Conservation (phyloP, 2,329 filamentous ascomycete genomes). For the Celoporthe dispersa region DNA sequence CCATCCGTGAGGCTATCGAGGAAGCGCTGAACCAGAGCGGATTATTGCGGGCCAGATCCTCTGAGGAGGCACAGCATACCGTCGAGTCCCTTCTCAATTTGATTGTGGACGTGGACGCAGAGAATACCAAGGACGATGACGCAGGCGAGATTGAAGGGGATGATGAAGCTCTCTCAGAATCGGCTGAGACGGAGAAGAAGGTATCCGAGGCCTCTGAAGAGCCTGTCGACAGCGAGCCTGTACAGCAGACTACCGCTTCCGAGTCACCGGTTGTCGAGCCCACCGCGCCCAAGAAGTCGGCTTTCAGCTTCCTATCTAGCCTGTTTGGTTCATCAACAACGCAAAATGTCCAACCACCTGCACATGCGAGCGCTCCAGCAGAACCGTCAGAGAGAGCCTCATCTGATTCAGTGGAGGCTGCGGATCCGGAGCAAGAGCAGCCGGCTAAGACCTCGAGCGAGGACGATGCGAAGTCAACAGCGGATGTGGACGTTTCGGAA, state of each 20-base stretch:
- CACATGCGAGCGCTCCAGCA: not conserved
- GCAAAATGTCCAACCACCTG: conserved; percentile 4
- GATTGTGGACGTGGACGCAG: conserved; percentile 37
- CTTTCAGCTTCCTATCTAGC: conserved; percentile 22
- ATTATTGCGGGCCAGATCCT: conserved; percentile 50
- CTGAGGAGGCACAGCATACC: conserved; percentile 52
- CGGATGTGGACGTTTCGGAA: not conserved
- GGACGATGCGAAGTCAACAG: not conserved
- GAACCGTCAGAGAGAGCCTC: not conserved
- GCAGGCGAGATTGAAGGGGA: conserved; percentile 31
- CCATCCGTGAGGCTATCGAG: conserved; percentile 58
- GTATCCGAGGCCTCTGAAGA: not conserved
- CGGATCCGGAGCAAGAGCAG: not conserved
- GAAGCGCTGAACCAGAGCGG: conserved; percentile 60
- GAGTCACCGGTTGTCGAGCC: not conserved
- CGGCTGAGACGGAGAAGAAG: conserved; percentile 24
- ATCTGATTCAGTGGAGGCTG: not conserved
- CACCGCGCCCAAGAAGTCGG: conserved; percentile 10
- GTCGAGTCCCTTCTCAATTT: conserved; percentile 56
- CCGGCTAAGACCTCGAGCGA: not conserved
- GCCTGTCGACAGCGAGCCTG: not conserved
- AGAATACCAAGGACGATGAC: conserved; percentile 24
- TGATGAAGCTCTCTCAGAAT: not conserved
- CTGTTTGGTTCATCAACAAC: conserved; percentile 18
- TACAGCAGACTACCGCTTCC: not conserved